These are phyloP conservation scores for Salvia rosmarinus DNA, from an alignment of 257 asterid genomes.

Conservation along the genomic window DNA sequence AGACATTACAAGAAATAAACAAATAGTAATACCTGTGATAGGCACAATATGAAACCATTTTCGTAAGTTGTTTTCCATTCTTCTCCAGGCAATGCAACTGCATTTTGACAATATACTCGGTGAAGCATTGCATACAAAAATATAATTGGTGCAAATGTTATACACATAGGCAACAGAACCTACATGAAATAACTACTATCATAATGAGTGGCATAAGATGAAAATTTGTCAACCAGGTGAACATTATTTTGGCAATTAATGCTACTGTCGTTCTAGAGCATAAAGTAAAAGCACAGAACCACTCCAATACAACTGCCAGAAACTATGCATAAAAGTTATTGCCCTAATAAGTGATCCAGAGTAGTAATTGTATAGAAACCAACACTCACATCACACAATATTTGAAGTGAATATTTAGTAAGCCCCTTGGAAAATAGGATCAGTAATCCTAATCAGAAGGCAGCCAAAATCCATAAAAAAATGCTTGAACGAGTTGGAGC, in stretches of 20 bases:
- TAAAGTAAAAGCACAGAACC: slow-evolving; percentile 8
- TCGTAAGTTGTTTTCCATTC: slow-evolving; percentile 87
- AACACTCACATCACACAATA: background rate
- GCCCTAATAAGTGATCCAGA: background rate
- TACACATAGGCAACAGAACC: slow-evolving; percentile 11
- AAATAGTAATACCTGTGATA: slow-evolving; percentile 77
- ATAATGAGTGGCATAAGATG: background rate
- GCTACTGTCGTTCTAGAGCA: background rate
- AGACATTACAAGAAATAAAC: background rate
- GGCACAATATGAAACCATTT: slow-evolving; percentile 94
- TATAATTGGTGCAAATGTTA: slow-evolving; percentile 18
- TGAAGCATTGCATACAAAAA: slow-evolving; percentile 15
- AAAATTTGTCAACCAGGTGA: slow-evolving; percentile 17
- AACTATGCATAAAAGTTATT: background rate
- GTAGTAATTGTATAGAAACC: background rate
- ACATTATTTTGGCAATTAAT: slow-evolving; percentile 3
- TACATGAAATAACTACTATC: slow-evolving; percentile 9
- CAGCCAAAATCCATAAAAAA: background rate
- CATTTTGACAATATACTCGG: slow-evolving; percentile 36
- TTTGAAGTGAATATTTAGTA: slow-evolving; percentile 2
- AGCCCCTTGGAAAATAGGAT: background rate
- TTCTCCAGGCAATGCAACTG: slow-evolving; percentile 96
- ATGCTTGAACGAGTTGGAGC: slow-evolving; percentile 18
- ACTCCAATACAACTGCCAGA: slow-evolving; percentile 22
- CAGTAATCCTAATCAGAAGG: slow-evolving; percentile 16